phyloP scores from a whole-genome alignment of 495 filamentous ascomycete genomes.

The Xylona heveae region DNA sequence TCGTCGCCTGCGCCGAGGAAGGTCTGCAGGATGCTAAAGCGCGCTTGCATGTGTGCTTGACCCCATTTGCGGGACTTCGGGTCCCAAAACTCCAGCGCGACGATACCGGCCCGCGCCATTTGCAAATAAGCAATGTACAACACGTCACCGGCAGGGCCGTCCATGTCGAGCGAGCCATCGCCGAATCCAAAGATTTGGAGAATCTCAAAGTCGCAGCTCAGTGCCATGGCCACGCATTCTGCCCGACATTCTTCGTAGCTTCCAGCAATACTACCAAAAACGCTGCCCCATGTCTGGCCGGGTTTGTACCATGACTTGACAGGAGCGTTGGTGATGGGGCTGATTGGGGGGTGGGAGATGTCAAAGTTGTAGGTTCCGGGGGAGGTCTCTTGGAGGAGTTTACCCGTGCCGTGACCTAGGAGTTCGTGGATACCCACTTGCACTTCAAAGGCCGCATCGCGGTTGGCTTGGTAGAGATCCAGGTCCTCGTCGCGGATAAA shows the following conservation, averaged over 20 bases:
- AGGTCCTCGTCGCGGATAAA: conserved; percentile 63
- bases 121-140: conserved; percentile 68
- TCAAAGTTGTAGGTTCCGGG: conserved; percentile 64
- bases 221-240: conserved; percentile 46
- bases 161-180: conserved; percentile 45
- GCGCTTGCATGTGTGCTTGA: conserved; percentile 84
- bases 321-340: conserved; percentile 19
- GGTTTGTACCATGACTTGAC: conserved; percentile 23
- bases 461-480: conserved; percentile 54
- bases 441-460: conserved; percentile 77
- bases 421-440: conserved; percentile 93
- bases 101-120: conserved; percentile 80
- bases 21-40: conserved; percentile 70
- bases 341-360: conserved; percentile 18
- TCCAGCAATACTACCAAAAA: conserved; percentile 22
- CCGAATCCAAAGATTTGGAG: conserved; percentile 84
- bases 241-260: conserved; percentile 28
- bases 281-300: conserved; percentile 25
- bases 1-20: conserved; percentile 70
- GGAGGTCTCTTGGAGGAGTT: conserved; percentile 75
- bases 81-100: conserved; percentile 76
- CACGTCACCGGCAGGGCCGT: conserved; percentile 61
- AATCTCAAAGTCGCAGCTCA: conserved; percentile 74
- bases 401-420: conserved; percentile 88
- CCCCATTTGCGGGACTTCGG: conserved; percentile 74